Conservation (phyloP, 2,329 filamentous ascomycete genomes). For the Pseudocercospora eumusae region DNA sequence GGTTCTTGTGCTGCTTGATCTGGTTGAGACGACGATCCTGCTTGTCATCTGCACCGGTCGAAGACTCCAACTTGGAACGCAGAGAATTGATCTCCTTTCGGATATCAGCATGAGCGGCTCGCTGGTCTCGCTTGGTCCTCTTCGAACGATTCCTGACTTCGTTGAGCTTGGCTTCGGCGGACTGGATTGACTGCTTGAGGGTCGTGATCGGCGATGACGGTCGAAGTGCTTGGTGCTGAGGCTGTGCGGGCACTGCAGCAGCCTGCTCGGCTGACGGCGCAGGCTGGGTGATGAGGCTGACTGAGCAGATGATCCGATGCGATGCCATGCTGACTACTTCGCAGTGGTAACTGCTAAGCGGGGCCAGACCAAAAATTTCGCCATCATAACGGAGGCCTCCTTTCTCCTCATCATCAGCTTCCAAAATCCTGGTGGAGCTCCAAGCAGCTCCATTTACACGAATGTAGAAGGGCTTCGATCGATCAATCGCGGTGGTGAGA, state of each 20-base stretch:
- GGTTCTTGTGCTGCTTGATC: slow-evolving; percentile 71
- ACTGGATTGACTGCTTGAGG: slow-evolving; percentile 72
- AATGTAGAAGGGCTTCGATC: slow-evolving; percentile 74
- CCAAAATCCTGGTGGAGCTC: slow-evolving; percentile 72
- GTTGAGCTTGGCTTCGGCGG: slow-evolving; percentile 68
- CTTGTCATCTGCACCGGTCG: slow-evolving; percentile 74
- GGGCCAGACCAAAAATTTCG: slow-evolving; percentile 66
- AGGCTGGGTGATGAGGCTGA: slow-evolving; percentile 68
- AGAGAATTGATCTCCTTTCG: slow-evolving; percentile 74
- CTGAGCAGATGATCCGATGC: slow-evolving; percentile 67
- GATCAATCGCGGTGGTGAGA: slow-evolving; percentile 57
- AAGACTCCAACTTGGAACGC: slow-evolving; percentile 63
- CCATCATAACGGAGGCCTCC: slow-evolving; percentile 64
- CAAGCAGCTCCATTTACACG: slow-evolving; percentile 76
- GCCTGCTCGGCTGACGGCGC: slow-evolving; percentile 61
- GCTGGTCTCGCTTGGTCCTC: slow-evolving; percentile 72
- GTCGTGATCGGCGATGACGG: slow-evolving; percentile 77
- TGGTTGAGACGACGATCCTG: slow-evolving; percentile 73
- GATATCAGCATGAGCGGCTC: slow-evolving; percentile 65
- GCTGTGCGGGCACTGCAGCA: slow-evolving; percentile 52
- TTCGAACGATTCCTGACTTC: slow-evolving; percentile 71
- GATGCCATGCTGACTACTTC: slow-evolving; percentile 72
- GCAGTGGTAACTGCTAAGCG: slow-evolving; percentile 74
- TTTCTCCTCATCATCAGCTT: slow-evolving; percentile 38
- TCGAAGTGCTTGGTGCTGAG: slow-evolving; percentile 64